Base-by-base conservation (phyloP, 2,329 filamentous ascomycete species). In the Colletotrichum endophyticum region DNA sequence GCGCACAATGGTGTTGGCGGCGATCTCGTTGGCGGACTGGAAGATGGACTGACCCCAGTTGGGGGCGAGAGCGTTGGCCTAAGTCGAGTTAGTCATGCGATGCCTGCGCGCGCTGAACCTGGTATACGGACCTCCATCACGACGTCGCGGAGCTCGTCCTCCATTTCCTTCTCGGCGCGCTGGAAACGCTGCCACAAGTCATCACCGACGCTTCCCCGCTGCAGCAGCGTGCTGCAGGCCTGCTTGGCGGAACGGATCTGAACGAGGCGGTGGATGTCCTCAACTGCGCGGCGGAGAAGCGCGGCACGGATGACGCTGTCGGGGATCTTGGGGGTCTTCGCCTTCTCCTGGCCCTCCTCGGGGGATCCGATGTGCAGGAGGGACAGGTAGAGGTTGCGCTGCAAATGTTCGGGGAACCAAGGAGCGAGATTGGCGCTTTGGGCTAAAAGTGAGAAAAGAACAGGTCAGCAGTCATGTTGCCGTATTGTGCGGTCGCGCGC, bases 31-130 rank as follows among this genome's bases (percentile, higher is more conserved):
- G 72, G 97, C 97, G 62, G 95, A 96, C 86, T 99, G 97, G 91
- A 99, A 99, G 84, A 99, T 99, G 73, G 92, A 92, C 83, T 97
- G 94, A 77, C 97, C 97, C 97, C 97, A 99, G 84, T 94, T 94
- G 66, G 95, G 94, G 2, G 92, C 90, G 78, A 98, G 94, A 25
- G 95, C 96, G 84, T 99, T 99, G 81, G 98, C 97, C 95, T 98
- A 79, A 57, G 22, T 71, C 25, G 22, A 53, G 22, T 76, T 67
- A 70, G 61, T 71, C 16, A 71, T 71, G 25, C 4, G 13, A 30
- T 8, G 8, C 22, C 13, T 32, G 27, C 11, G 34, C 25, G 66
- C 61, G 6, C 15, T 16, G 64, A 16, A 13, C 8, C 22, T 19
- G 27, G 16, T 25, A 19, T 27, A 76, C 90, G 78, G 85, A 98